Evolutionary conservation across 164 flowering plant genomes (phyloP), one percentile per base, ranked within the genome.

Genomic region (Euptelea pleiosperma): DNA sequence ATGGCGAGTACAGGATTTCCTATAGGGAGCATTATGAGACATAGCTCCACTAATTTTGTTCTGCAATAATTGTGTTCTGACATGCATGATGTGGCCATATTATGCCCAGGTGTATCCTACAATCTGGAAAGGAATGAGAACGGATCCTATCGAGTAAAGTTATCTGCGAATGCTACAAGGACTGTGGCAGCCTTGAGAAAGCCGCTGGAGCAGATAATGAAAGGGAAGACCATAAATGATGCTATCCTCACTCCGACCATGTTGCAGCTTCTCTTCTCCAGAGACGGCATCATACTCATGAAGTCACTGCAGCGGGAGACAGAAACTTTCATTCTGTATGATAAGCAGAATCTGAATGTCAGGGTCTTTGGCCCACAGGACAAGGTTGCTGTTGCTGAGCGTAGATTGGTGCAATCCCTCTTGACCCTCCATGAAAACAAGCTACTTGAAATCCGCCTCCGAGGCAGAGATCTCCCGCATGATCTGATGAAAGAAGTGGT

Each of bases 401-500:
- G 66, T 62, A 82, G 66, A 37, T 63, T 94, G 65, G 64, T 84
- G 50, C 63, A 72, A 31, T 70, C 86, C 45, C 82, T 94, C 49
- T 62, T 77, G 16, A 8, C 64, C 35, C 79, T 81, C 60, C 81
- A 84, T 55, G 89, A 82, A 26, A 77, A 66, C 46, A 84, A 77
- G 76, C 84, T 73, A 50, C 75, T 74, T 11, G 88, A 86, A 55
- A 79, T 94, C 63, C 80, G 60, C 42, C 94, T 94, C 44, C 83
- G 92, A 25, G 89, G 87, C 28, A 61, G 63, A 25, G 51, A 19
- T 43, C 73, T 82, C 21, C 96, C 94, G 7, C 72, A 76, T 31
- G 79, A 80, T 60, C 61, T 88, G 55, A 80, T 91, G 96, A 94
- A 87, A 66, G 70, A 76, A 63, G 76, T 91, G 28, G 90, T 94